These are phyloP conservation scores for Coemansia sp. DNA, from an alignment of 192 early-diverging fungal species.

Conservation along the genomic window DNA sequence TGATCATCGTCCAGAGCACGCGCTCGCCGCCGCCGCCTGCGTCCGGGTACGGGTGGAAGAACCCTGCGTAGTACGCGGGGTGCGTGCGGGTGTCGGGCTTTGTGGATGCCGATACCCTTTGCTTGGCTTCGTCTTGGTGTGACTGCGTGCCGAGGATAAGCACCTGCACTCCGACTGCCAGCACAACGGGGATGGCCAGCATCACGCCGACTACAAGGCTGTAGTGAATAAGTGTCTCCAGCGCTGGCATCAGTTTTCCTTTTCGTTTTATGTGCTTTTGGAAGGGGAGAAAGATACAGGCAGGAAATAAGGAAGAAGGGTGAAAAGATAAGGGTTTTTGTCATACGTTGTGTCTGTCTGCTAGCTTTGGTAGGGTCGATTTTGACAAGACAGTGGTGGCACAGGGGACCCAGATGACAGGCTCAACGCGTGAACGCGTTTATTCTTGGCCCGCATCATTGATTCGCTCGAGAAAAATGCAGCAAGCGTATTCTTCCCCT, in stretches of 20 bases:
- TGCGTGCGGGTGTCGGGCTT: conserved; percentile 32
- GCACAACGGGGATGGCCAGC: conserved; percentile 8
- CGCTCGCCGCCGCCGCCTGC: conserved; percentile 95
- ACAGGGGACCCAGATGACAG: conserved; percentile 5
- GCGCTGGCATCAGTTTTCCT: conserved; percentile 9
- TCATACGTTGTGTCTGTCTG: too few relatives aligned
- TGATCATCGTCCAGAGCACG: conserved; percentile 90
- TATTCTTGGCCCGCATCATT: neutral
- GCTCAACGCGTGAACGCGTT: conserved; percentile 9
- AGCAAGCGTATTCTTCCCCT: neutral
- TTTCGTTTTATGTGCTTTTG: too few relatives aligned
- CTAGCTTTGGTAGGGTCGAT: neutral
- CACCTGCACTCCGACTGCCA: conserved; percentile 17
- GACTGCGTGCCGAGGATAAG: conserved; percentile 30
- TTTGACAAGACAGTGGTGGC: neutral
- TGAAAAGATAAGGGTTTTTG: neutral
- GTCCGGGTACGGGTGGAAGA: conserved; percentile 96
- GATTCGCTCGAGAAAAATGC: neutral
- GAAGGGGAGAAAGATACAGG: too few relatives aligned
- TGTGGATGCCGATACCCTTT: conserved; percentile 5
- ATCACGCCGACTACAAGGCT: conserved; percentile 19
- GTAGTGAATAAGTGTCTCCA: conserved; percentile 23
- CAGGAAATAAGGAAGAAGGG: neutral
- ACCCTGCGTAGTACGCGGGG: conserved; percentile 59
- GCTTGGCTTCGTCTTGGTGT: conserved; percentile 13